phyloP scores from a whole-genome alignment of 2,329 filamentous ascomycete species.

The Pseudogymnoascus sp. region DNA sequence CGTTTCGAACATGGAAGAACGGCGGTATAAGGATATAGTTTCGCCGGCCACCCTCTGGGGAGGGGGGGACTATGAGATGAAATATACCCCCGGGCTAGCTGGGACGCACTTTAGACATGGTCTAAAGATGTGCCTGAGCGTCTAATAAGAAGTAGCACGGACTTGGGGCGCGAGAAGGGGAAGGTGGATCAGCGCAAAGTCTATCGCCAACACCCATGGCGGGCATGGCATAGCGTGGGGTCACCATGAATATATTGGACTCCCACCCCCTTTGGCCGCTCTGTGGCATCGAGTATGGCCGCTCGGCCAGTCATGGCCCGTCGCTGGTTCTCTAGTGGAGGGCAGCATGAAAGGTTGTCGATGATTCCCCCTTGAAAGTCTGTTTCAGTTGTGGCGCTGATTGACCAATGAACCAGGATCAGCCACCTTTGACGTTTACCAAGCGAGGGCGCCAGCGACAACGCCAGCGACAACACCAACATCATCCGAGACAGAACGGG shows the following conservation, averaged over 20 bases:
- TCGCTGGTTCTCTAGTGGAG: constrained; percentile 1
- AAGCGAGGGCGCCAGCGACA: not conserved
- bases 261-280: not conserved
- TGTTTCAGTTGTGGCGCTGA: not conserved
- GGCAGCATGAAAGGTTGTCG: not conserved
- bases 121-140: not conserved
- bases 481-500: not conserved
- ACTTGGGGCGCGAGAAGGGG: not conserved
- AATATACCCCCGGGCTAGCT: not conserved
- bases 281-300: not conserved
- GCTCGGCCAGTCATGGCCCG: not conserved
- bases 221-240: not conserved
- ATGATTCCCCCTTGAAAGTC: not conserved
- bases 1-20: constrained; percentile 1
- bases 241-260: not conserved
- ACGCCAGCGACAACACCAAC: not conserved
- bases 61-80: not conserved
- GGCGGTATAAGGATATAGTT: constrained; percentile 8
- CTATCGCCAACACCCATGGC: not conserved
- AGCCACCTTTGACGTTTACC: not conserved
- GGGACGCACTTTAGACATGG: not conserved
- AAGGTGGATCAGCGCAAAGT: not conserved
- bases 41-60: not conserved
- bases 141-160: not conserved
- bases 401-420: constrained; percentile 1